Percentiles rank a stretch among this genome's conserved stretches.
These are phyloP conservation scores for Syzygium grande DNA, from an alignment of 345 rosid genomes.

Conservation along the genomic window DNA sequence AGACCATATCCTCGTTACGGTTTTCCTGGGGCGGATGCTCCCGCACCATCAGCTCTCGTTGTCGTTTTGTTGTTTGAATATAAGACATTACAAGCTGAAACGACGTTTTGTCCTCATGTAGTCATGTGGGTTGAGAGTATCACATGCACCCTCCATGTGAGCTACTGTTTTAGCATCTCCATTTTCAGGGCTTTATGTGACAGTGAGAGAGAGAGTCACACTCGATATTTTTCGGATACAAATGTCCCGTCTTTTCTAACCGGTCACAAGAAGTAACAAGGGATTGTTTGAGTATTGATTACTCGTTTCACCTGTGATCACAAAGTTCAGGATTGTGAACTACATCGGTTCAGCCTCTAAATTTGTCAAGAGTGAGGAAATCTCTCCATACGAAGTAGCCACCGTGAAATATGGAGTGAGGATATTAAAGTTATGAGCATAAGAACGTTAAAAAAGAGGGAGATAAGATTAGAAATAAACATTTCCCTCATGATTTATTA, in stretches of 20 bases:
- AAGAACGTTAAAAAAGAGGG: not conserved
- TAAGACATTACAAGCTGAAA: not conserved
- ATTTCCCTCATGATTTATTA: not conserved
- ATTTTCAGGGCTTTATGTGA: not conserved
- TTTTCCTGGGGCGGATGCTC: not conserved
- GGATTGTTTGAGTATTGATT: not conserved
- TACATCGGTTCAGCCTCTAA: not conserved
- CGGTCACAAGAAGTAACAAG: not conserved
- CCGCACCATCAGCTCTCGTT: not conserved
- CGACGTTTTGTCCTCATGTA: not conserved
- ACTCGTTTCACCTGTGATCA: not conserved
- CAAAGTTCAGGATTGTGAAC: not conserved
- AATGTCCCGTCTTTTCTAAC: not conserved
- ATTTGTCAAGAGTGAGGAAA: not conserved
- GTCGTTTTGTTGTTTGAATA: not conserved
- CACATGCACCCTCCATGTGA: not conserved
- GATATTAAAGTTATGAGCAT: not conserved
- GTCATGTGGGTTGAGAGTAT: not conserved
- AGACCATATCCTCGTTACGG: not conserved
- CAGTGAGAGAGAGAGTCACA: not conserved
- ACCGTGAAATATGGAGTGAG: not conserved
- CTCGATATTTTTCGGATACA: not conserved
- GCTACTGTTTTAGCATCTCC: not conserved
- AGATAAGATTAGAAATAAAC: not conserved
- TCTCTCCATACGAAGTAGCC: not conserved